Percentiles rank a stretch among this genome's conserved stretches.
Evolutionary conservation across 2,329 filamentous ascomycete genomes (phyloP).

Genomic region (Arthrobotrys musiformis): DNA sequence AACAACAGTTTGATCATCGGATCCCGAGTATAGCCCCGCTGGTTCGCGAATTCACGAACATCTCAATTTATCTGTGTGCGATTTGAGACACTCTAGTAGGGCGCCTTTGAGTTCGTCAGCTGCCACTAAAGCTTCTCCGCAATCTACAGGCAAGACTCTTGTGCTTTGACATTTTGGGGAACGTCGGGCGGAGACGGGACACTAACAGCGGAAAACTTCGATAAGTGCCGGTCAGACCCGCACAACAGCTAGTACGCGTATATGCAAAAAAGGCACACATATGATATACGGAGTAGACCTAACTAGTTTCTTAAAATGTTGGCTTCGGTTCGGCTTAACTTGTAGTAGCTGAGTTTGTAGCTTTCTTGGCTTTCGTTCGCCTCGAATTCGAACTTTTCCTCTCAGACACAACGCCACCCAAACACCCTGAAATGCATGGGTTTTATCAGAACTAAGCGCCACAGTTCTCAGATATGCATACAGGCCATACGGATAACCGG

Average conservation of each 20-base stretch:
- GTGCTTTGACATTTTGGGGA: background rate
- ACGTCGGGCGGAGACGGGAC: background rate
- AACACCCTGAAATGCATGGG: background rate
- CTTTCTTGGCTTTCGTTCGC: background rate
- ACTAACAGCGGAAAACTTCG: constrained; percentile 1
- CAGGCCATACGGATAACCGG: background rate
- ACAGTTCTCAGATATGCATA: background rate
- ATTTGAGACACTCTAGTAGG: background rate
- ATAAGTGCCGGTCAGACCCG: constrained; percentile 4
- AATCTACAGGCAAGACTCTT: no score
- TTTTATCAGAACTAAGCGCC: background rate
- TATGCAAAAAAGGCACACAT: background rate
- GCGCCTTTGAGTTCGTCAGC: background rate
- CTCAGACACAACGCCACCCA: background rate
- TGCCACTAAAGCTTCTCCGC: background rate
- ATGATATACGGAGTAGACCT: background rate
- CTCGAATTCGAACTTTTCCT: background rate
- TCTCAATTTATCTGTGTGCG: background rate
- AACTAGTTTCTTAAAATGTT: background rate
- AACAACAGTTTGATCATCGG: constrained; percentile 2
- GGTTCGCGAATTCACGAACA: background rate
- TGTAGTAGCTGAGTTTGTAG: background rate
- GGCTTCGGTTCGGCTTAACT: background rate
- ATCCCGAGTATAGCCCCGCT: background rate
- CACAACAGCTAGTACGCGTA: background rate